Conservation (phyloP, 495 filamentous ascomycete species). For the Penicillium antarcticum region DNA sequence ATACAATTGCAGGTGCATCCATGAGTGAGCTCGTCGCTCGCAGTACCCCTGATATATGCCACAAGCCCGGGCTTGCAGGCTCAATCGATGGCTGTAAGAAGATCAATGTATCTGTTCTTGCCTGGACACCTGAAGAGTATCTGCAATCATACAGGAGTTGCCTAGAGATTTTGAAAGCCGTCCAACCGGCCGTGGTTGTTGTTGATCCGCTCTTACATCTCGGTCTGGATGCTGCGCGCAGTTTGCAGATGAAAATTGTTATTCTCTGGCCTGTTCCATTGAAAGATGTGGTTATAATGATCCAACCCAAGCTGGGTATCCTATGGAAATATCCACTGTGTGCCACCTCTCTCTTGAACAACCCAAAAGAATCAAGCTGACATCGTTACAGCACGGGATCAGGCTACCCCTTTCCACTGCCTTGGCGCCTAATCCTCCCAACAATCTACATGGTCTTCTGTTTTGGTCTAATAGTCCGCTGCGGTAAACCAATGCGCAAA, state of each 20-base stretch:
- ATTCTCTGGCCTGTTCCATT: conserved; percentile 37
- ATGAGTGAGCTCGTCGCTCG: conserved; percentile 43
- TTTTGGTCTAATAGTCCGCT: conserved; percentile 2
- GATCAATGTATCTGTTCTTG: conserved; percentile 31
- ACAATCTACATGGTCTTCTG: conserved; percentile 33
- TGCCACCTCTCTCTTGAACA: conserved; percentile 2
- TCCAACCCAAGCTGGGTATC: conserved; percentile 31
- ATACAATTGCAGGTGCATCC: conserved; percentile 39
- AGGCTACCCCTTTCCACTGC: conserved; percentile 45
- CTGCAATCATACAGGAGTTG: conserved; percentile 43
- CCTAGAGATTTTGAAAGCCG: conserved; percentile 36
- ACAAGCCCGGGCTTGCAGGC: conserved; percentile 36
- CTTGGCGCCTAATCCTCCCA: conserved; percentile 34
- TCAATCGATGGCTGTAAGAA: conserved; percentile 34
- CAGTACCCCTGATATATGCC: conserved; percentile 29
- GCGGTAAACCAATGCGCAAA: conserved; percentile 21
- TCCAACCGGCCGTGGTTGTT: conserved; percentile 42
- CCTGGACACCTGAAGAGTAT: conserved; percentile 49
- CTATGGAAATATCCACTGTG: conserved; percentile 48
- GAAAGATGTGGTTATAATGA: conserved; percentile 36
- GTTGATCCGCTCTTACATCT: conserved; percentile 50
- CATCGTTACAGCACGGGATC: conserved; percentile 32
- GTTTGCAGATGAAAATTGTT: conserved; percentile 22
- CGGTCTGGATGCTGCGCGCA: conserved; percentile 45
- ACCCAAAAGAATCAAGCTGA: conserved; percentile 4